phyloP scores from a whole-genome alignment of 495 filamentous ascomycete genomes.

The Penicillium paxilli region DNA sequence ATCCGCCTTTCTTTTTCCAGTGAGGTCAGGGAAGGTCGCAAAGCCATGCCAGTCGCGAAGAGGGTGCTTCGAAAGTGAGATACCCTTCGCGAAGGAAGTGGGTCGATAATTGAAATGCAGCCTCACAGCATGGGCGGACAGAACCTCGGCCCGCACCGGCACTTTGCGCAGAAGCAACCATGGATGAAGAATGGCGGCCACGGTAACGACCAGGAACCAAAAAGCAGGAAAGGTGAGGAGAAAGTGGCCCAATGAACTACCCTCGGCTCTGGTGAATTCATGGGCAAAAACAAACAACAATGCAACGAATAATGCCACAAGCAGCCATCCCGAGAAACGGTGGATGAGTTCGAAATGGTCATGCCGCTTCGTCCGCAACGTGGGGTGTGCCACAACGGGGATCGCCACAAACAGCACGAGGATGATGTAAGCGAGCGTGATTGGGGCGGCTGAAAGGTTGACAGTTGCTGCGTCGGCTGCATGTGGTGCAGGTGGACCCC shows the following conservation, averaged over 20 bases:
- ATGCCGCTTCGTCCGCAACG: slow-evolving; percentile 47
- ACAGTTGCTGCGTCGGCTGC: slow-evolving; percentile 6
- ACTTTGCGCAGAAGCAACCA: slow-evolving; percentile 50
- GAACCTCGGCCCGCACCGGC: slow-evolving; percentile 57
- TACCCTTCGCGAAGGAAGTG: slow-evolving; percentile 46
- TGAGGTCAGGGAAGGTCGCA: slow-evolving; percentile 63
- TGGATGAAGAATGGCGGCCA: slow-evolving; percentile 42
- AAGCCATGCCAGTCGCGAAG: slow-evolving; percentile 82
- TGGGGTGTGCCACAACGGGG: slow-evolving; percentile 42
- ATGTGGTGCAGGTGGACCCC: slow-evolving; percentile 15
- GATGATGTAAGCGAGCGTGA: slow-evolving; percentile 41
- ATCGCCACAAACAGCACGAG: slow-evolving; percentile 43
- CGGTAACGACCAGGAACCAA: slow-evolving; percentile 41
- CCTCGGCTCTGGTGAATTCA: slow-evolving; percentile 27
- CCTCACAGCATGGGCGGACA: slow-evolving; percentile 70
- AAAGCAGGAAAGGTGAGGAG: slow-evolving; percentile 42
- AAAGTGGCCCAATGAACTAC: slow-evolving; percentile 31
- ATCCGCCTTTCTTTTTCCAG: slow-evolving; percentile 7
- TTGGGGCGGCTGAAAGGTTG: slow-evolving; percentile 30
- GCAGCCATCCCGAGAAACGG: slow-evolving; percentile 55
- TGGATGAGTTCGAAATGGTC: slow-evolving; percentile 59
- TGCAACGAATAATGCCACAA: slow-evolving; percentile 48
- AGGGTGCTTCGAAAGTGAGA: slow-evolving; percentile 51
- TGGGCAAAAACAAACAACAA: slow-evolving; percentile 38
- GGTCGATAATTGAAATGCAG: slow-evolving; percentile 65